Conservation (phyloP, 352 stramenopile species). For the Globisporangium acanthophoron region DNA sequence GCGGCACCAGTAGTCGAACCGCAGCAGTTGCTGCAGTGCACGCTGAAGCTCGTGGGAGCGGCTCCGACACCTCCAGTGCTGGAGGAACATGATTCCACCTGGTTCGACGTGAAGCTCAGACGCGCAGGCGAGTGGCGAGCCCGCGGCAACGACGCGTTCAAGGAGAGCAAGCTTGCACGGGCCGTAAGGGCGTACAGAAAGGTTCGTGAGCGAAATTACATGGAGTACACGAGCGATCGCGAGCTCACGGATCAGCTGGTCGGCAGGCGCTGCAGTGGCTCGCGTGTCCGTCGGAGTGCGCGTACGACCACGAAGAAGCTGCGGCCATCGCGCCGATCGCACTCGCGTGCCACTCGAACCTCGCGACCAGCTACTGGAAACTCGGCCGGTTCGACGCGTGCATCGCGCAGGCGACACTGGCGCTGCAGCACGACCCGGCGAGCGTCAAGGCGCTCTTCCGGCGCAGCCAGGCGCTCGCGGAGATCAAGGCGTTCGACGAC, state of each 20-base stretch:
- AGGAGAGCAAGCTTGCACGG: constrained; percentile 20
- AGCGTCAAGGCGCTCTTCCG: constrained; percentile 65
- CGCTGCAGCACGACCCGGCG: constrained; percentile 31
- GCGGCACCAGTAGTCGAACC: not conserved
- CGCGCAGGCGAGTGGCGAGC: constrained; percentile 37
- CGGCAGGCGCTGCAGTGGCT: constrained; percentile 48
- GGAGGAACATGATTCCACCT: constrained; percentile 8
- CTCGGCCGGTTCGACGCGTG: constrained; percentile 28
- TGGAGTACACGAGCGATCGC: not conserved
- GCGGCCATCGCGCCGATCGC: constrained; percentile 25
- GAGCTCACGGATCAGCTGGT: not conserved
- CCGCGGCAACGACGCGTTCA: constrained; percentile 56
- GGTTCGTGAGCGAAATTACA: constrained; percentile 2
- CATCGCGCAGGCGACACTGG: constrained; percentile 40
- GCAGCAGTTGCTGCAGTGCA: not conserved
- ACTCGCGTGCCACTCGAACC: constrained; percentile 49
- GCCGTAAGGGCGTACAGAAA: constrained; percentile 39
- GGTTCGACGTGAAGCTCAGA: constrained; percentile 47
- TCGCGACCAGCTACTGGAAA: constrained; percentile 63
- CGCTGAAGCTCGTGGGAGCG: not conserved
- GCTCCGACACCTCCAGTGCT: not conserved
- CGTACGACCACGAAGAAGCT: constrained; percentile 33
- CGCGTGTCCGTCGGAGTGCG: constrained; percentile 32
- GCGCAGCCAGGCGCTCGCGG: constrained; percentile 53
- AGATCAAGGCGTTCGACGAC: constrained; percentile 49